phyloP scores from a whole-genome alignment of 495 filamentous ascomycete species.

The Tuber magnatum region DNA sequence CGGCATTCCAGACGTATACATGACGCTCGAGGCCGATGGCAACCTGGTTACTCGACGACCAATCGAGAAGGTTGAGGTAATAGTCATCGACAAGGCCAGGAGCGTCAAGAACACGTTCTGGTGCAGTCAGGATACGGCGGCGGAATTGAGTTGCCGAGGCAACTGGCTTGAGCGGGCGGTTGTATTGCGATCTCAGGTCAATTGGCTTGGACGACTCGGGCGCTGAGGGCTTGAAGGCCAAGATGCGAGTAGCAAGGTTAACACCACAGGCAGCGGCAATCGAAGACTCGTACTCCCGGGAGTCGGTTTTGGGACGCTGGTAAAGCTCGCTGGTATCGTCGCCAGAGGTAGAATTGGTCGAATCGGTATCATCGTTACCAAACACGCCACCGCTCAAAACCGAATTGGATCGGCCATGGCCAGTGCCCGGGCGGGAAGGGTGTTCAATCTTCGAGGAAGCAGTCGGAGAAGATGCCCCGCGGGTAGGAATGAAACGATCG shows the following conservation, averaged over 20 bases:
- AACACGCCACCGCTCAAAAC: conserved; percentile 43
- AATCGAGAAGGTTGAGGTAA: conserved; percentile 97
- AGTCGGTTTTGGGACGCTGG: conserved; percentile 72
- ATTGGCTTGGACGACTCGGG: conserved; percentile 97
- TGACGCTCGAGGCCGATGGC: conserved; percentile 94
- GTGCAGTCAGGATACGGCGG: conserved; percentile 83
- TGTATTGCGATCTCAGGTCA: conserved; percentile 95
- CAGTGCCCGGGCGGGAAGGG: conserved; percentile 29
- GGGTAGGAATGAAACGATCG: conserved; percentile 96
- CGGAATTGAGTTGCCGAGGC: conserved; percentile 68
- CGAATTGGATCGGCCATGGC: conserved; percentile 50
- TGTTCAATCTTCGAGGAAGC: conserved; percentile 68
- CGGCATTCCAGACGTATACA: conserved; percentile 99
- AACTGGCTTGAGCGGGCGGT: conserved; percentile 78
- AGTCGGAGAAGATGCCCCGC: conserved; percentile 79
- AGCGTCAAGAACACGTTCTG: conserved; percentile 94
- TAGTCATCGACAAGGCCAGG: conserved; percentile 96
- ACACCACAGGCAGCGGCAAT: conserved; percentile 89
- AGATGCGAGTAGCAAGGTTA: conserved; percentile 83
- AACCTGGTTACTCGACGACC: conserved; percentile 95
- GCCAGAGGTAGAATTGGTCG: conserved; percentile 6
- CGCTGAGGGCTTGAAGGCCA: conserved; percentile 96
- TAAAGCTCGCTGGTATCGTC: conserved; percentile 58
- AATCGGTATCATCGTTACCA: conserved; percentile 29
- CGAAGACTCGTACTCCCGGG: conserved; percentile 84